Evolutionary conservation across 768 basidiomycete genomes (phyloP).

Genomic region (Lactarius psammicola): DNA sequence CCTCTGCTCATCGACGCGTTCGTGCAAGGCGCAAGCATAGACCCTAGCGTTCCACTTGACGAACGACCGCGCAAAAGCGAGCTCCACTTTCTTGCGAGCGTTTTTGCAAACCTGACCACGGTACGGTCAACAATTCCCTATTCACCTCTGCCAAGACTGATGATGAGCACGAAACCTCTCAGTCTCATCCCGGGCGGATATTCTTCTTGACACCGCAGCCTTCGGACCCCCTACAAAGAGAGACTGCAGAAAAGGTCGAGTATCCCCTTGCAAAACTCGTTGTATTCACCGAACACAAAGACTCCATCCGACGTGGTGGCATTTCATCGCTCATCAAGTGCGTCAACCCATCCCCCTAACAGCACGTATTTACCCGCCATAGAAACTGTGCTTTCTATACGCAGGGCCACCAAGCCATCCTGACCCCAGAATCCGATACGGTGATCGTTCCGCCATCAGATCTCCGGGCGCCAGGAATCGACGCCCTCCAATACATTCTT

Average conservation of each 20-base stretch:
- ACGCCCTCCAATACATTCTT: slow-evolving; percentile 80
- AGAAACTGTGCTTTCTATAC: slow-evolving; percentile 81
- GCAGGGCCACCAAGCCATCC: slow-evolving; percentile 65
- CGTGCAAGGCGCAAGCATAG: slow-evolving; percentile 62
- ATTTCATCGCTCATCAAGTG: slow-evolving; percentile 88
- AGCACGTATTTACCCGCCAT: slow-evolving; percentile 25
- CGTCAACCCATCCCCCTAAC: slow-evolving; percentile 5
- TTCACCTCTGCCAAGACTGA: not conserved
- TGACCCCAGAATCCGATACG: slow-evolving; percentile 58
- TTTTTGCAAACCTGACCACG: slow-evolving; percentile 87
- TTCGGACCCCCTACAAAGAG: slow-evolving; percentile 46
- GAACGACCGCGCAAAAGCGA: slow-evolving; percentile 66
- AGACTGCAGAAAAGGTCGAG: slow-evolving; percentile 50
- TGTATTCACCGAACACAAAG: slow-evolving; percentile 85
- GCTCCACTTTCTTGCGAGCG: slow-evolving; percentile 88
- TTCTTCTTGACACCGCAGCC: slow-evolving; percentile 76
- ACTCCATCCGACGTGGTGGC: slow-evolving; percentile 83
- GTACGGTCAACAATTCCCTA: slow-evolving; percentile 40
- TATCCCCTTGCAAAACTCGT: slow-evolving; percentile 83
- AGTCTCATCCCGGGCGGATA: slow-evolving; percentile 75
- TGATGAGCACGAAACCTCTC: not conserved
- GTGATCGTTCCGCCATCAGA: slow-evolving; percentile 59
- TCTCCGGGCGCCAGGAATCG: slow-evolving; percentile 68
- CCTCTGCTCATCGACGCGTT: slow-evolving; percentile 91
- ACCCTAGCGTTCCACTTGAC: slow-evolving; percentile 47